phyloP scores from a whole-genome alignment of 1,284 basidiomycete species.

The Sporisorium iseilematis-ciliati region DNA sequence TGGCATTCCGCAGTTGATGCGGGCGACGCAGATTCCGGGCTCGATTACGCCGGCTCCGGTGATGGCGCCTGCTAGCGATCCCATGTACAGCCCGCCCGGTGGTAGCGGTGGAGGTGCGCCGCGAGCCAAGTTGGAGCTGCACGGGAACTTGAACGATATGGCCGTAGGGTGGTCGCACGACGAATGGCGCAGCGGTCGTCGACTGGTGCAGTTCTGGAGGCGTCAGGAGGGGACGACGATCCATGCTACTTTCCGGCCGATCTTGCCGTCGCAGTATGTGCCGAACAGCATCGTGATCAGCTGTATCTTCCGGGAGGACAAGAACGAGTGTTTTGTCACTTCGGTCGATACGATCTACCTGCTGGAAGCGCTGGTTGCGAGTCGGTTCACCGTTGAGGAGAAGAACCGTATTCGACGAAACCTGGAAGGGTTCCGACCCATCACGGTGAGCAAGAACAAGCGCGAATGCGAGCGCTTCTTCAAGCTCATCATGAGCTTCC shows the following conservation, averaged over 20 bases:
- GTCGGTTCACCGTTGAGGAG: conserved; percentile 89
- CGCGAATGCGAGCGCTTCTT: conserved; percentile 84
- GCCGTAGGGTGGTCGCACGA: conserved; percentile 73
- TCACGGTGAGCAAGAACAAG: conserved; percentile 89
- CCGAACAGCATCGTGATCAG: conserved; percentile 75
- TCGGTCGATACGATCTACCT: conserved; percentile 95
- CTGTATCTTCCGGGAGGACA: conserved; percentile 88
- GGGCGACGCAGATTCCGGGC: conserved; percentile 46
- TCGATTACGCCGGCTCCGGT: conserved; percentile 24
- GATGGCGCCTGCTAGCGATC: conserved; percentile 26
- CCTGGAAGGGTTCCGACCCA: conserved; percentile 89
- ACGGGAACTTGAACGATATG: conserved; percentile 73
- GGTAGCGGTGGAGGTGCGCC: conserved; percentile 39
- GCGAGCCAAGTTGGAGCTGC: conserved; percentile 65
- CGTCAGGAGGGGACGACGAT: conserved; percentile 73
- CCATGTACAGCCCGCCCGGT: conserved; percentile 50
- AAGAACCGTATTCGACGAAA: conserved; percentile 96
- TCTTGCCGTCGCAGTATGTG: conserved; percentile 70
- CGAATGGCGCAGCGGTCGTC: conserved; percentile 72
- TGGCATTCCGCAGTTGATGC: conserved; percentile 50
- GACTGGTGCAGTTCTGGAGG: conserved; percentile 74
- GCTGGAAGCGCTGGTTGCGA: conserved; percentile 86
- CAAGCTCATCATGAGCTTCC: conserved; percentile 93
- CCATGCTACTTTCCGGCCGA: conserved; percentile 72
- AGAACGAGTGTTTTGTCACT: conserved; percentile 83